Conservation (phyloP, 1,284 basidiomycete genomes). For the Cystobasidium slooffiae region DNA sequence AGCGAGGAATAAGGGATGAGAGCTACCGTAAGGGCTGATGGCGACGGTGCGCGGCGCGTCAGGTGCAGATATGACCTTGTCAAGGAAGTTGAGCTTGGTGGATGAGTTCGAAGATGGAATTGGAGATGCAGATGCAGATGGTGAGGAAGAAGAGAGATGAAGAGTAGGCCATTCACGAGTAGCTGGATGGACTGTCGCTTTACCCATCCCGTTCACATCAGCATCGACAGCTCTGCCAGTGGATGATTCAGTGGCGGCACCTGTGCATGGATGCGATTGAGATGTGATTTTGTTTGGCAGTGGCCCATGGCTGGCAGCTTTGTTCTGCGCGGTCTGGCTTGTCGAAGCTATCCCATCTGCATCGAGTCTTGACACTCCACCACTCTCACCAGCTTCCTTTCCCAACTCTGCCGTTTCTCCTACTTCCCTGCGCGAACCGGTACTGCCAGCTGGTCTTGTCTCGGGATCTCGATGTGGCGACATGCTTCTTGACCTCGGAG, state of each 20-base stretch:
- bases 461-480: no score
- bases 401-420: no score
- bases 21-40: conserved; percentile 13
- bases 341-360: no score
- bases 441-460: no score
- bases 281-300: conserved; percentile 30
- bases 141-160: background rate
- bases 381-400: no score
- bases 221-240: no score
- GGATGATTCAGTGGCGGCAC: no score
- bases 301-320: background rate
- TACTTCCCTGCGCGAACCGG: no score
- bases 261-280: conserved; percentile 28
- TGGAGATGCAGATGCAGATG: background rate
- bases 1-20: background rate
- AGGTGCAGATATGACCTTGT: background rate
- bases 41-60: background rate
- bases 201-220: conserved; percentile 8
- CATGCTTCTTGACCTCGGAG: no score
- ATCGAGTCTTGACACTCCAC: no score
- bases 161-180: background rate
- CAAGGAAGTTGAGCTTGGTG: conserved; percentile 3
- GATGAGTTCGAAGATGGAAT: conserved; percentile 6
- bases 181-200: background rate
- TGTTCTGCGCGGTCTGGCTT: no score